A percentile compares a stretch with the other conserved stretches of the same genome.
These are phyloP conservation scores for Xylariales sp. DNA, from an alignment of 2,329 filamentous ascomycete genomes.

Conservation along the genomic window DNA sequence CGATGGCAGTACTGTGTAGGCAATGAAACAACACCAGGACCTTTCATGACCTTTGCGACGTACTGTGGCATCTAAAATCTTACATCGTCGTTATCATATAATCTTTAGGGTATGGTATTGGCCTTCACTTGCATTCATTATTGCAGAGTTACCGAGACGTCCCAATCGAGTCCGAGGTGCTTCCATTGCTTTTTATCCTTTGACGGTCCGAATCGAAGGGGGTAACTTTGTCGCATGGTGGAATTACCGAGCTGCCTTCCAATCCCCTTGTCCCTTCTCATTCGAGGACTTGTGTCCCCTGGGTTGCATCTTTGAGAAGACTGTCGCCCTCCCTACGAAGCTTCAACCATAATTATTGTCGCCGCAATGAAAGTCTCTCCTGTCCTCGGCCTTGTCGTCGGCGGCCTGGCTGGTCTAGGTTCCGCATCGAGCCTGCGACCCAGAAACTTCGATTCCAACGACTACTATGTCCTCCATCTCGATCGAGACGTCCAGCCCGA, in stretches of 20 bases:
- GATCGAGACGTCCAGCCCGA: slow-evolving; percentile 60
- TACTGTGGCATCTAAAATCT: no score
- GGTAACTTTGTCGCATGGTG: not conserved
- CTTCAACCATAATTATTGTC: no score
- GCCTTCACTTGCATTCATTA: no score
- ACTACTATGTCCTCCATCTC: slow-evolving; percentile 92
- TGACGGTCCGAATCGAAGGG: no score
- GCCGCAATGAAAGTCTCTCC: slow-evolving; percentile 46
- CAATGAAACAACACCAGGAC: no score
- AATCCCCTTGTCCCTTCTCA: not conserved
- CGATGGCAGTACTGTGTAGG: no score
- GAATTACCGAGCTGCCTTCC: not conserved
- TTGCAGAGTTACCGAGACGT: no score
- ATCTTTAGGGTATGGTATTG: no score
- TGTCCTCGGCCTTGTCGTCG: slow-evolving; percentile 44
- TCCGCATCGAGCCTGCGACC: slow-evolving; percentile 43
- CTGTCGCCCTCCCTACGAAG: not conserved
- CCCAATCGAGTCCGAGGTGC: no score
- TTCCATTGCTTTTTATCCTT: no score
- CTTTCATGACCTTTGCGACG: no score
- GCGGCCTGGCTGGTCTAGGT: slow-evolving; percentile 44
- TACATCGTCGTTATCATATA: no score
- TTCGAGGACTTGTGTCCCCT: not conserved
- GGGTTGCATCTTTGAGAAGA: not conserved
- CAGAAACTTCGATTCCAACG: slow-evolving; percentile 73